Evolutionary conservation across 805 yeast species (phyloP), one percentile per base, ranked within the genome.

Genomic region (Candida ulmi): DNA sequence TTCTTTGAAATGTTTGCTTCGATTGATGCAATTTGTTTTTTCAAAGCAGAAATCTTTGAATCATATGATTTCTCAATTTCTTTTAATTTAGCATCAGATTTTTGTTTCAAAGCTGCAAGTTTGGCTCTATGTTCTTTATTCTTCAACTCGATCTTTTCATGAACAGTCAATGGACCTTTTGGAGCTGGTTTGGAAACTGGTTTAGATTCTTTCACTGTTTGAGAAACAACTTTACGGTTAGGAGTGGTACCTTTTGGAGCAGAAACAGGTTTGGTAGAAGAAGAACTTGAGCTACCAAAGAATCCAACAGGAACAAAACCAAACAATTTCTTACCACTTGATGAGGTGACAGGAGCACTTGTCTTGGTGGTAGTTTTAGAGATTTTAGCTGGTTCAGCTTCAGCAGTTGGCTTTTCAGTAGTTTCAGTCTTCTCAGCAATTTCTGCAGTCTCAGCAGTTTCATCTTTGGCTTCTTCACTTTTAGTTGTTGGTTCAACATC

Each of bases 41-140:
- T 54, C 32, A 57, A 36, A 28, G 46, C 45, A 8, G 32, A 25
- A 33, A 55, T 55, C 35, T 52, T 44, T 8, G 40, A 13, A 27
- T 53, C 52, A 30, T 48, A 57, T 1, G 47, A 36, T 3, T 31
- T 19, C 34, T 50, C 51, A 29, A 56, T 40, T 23, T 41, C 36
- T 27, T 51, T 46, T 39, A 47, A 38, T 16, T 45, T 44, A 11
- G 42, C 30, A 15, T 48, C 50, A 2, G 50, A 19, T 26, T 46
- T 42, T 27, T 42, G 11, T 39, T 47, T 54, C 33, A 54, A 35
- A 11, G 34, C 29, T 3, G 37, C 33, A 5, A 56, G 7, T 30
- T 47, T 47, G 17, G 41, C 17, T 18, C 39, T 25, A 36, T 56
- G 52, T 18, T 50, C 39, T 24, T 48, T 37, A 18, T 48, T 36